Base-by-base conservation (phyloP, 257 asterid species). In the Buddleja alternifolia region DNA sequence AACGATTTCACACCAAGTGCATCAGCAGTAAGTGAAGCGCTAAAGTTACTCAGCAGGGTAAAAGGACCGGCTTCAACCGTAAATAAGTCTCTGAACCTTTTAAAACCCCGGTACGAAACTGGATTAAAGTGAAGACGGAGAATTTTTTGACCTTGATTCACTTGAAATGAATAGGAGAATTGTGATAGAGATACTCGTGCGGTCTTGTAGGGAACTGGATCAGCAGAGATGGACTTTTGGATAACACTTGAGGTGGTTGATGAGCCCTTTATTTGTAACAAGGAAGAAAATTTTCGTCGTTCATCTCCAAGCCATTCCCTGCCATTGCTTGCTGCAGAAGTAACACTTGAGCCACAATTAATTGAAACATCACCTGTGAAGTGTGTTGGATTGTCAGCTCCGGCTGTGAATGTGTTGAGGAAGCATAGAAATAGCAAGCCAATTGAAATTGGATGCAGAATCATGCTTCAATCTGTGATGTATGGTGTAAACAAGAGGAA, bases 251-350 rank as follows among this genome's bases (percentile, higher is more conserved):
- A n/a, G n/a, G n/a, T n/a, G n/a, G n/a, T n/a, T 29, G 87, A 83
- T 63, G 66, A 72, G 25, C 89, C 89, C 6, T 51, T 66, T 19
- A 83, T n/a, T 9, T 66, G 75, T 37, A 79, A 59, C 3, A 62
- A 61, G n/a, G n/a, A n/a, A n/a, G n/a, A n/a, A n/a, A n/a, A n/a
- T 45, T 17, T 65, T 4, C 60, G 41, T 8, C 59, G 51, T 7
- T 14, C 39, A 71, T 86, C 89, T 62, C 84, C 85, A 11, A 79
- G 16, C 89, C 89, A 83, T 68, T 77, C 6, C 32, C 83, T 70
- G 37, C 87, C 87, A 47, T 67, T 59, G 19, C 15, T 24, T 83
- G 77, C 52, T 75, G n/a, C 64, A 45, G 57, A 75, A 64, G 60
- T 42, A 41, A 62, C 73, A 20, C 50, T 41, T 15, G 74, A 67